Evolutionary conservation across 208 protist genomes (phyloP), one percentile per base, ranked within the genome.

Genomic region (Phytomonas sp.): DNA sequence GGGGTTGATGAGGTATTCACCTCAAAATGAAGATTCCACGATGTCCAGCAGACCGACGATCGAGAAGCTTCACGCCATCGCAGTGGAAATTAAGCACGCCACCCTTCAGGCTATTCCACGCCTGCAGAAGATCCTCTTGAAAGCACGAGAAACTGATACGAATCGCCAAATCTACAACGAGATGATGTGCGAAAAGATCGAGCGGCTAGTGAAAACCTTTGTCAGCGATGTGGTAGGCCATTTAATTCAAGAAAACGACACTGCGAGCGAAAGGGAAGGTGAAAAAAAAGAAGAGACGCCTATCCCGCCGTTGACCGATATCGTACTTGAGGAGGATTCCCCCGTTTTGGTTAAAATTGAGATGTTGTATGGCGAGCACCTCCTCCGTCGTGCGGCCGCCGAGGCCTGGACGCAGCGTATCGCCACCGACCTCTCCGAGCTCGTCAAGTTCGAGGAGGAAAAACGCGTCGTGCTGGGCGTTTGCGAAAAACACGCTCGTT

Each of bases 161-260:
- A 81, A 96, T 62, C 72, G 77, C 19, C 91, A 96, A 66, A 92
- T 96, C 5, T 96, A 93, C 77, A 96, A 96, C 71, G 87, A 96
- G 61, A 75, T 42, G 11, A 96, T 96, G 91, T 96, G 88, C 60
- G 69, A n/a, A 6, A 89, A 88, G 67, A 96, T 96, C 37, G 79
- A 93, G 32, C 30, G 78, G 4, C 70, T 96, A 14, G 84, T 93
- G 70, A 60, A 67, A 14, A 64, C 40, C 2, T 93, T 86, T 63
- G 85, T 76, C 33, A 63, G 16, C 23, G 60, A 31, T 23, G 6
- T 37, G 60, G 19, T 37, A 10, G n/a, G 26, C 26, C 60, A 19
- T 37, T 37, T 37, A 64, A 37, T 26, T 32, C 29, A 23, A 64
- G 31, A 64, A 64, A 33, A 19, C 26, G 32, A 64, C 16, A 7